Evolutionary conservation across 208 protist species (phyloP), one percentile per base, ranked within the genome.

Genomic region (Acanthamoeba quina): DNA sequence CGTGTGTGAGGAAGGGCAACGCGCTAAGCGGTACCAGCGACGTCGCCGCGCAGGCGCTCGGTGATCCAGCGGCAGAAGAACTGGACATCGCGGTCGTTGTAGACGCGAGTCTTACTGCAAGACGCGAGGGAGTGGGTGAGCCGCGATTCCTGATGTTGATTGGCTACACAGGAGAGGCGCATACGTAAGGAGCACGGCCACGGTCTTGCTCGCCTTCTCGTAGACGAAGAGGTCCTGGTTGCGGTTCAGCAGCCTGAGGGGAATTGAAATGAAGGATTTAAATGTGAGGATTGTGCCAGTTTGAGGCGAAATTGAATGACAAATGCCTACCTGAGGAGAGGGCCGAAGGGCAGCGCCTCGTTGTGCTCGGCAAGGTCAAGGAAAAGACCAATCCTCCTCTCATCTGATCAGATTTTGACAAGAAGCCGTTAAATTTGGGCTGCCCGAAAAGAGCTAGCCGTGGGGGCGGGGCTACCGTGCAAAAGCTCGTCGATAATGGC

Each of bases 51-150:
- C 80, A 89, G 56, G 24, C 56, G 80, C 80, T 89, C 80, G 13
- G 26, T 29, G 80, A 34, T 66, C 80, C 80, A 89, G 31, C 56
- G 80, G 80, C 80, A 89, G 56, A 89, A 89, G 80, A 64, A 89
- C 80, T 89, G 47, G 54, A 89, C 80, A 26, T 89, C 80, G 13
- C 47, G 41, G 49, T 58, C 56, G 37, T 44, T 89, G 47, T 66
- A 89, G 31, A 10, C 49, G 5, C 5, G 29, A 0, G 52, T 31
- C 80, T 89, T 58, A 5, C 52, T 66, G 54, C 3, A 66, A 21
- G 13, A 44, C 41, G 41, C 3, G 41, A 44, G 4, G 41, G 41
- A 44, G 41, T 44, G 41, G 4, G 41, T 0, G 17, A 11, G 10
- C 17, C 1, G 4, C 41, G 1, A 4, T 4, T 44, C 3, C 1